Conservation (phyloP, 75 land plant species). For the Picea glauca region DNA sequence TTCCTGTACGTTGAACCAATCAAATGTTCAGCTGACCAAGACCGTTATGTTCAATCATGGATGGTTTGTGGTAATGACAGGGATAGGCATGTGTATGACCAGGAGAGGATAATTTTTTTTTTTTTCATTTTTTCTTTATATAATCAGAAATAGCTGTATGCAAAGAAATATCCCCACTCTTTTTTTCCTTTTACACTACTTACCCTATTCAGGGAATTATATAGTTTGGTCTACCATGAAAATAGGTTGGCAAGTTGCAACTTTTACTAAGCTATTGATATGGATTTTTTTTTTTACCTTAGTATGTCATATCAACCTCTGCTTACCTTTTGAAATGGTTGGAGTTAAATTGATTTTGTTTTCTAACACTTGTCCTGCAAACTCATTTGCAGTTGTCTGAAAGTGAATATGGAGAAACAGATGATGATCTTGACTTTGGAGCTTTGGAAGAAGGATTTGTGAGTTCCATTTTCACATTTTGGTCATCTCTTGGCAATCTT, state of each 20-base stretch:
- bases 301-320: not conserved
- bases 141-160: not conserved
- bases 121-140: not conserved
- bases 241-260: not conserved
- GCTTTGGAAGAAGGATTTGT: slow-evolving; percentile 12
- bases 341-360: not conserved
- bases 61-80: not conserved
- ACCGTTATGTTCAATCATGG: not conserved
- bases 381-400: slow-evolving; percentile 3
- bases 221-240: not conserved
- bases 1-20: not conserved
- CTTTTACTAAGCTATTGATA: not conserved
- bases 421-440: slow-evolving; percentile 8
- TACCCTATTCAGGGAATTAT: not conserved
- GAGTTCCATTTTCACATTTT: not conserved
- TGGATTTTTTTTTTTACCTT: not conserved
- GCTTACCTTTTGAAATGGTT: not conserved
- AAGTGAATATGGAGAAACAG: slow-evolving; percentile 1
- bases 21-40: not conserved
- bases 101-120: not conserved
- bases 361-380: not conserved
- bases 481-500: not conserved
- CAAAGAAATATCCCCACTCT: not conserved
- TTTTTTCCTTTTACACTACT: not conserved
- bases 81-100: not conserved